Conservation (phyloP, 805 yeast genomes). For the Hanseniaspora guilliermondii region DNA sequence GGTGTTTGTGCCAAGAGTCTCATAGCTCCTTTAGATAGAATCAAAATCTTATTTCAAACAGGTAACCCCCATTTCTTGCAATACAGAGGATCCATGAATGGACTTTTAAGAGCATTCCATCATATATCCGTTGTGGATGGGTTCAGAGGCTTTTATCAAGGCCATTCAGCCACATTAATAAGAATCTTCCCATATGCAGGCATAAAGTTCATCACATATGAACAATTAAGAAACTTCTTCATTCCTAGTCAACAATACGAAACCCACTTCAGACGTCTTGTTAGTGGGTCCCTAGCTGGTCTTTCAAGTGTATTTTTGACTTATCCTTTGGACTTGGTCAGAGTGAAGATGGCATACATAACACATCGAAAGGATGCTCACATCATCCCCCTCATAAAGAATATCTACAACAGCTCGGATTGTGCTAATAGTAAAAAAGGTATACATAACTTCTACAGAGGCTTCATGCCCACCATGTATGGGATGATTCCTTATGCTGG, state of each 20-base stretch:
- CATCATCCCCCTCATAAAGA: conserved; percentile 22
- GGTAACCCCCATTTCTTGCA: conserved; percentile 76
- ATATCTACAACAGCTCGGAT: conserved; percentile 21
- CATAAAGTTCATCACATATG: conserved; percentile 90
- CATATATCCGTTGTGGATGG: conserved; percentile 64
- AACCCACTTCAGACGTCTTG: conserved; percentile 63
- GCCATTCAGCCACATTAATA: conserved; percentile 84
- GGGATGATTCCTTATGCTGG: conserved; percentile 99
- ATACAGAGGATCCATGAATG: conserved; percentile 68
- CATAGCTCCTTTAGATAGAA: conserved; percentile 90
- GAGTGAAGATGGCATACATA: conserved; percentile 86
- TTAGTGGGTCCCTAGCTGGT: conserved; percentile 88
- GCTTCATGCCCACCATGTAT: conserved; percentile 82
- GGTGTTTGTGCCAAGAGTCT: conserved; percentile 93
- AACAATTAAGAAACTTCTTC: conserved; percentile 67
- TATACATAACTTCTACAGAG: conserved; percentile 65
- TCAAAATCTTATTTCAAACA: conserved; percentile 89
- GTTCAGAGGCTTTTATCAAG: conserved; percentile 71
- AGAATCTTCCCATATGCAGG: conserved; percentile 96
- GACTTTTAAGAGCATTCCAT: conserved; percentile 59
- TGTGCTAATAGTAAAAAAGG: not conserved
- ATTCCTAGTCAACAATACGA: conserved; percentile 68
- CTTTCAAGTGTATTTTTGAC: conserved; percentile 75
- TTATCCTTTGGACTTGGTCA: conserved; percentile 79
- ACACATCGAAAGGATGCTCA: conserved; percentile 35